phyloP scores from a whole-genome alignment of 208 protist genomes.

The Leishmania lainsoni region DNA sequence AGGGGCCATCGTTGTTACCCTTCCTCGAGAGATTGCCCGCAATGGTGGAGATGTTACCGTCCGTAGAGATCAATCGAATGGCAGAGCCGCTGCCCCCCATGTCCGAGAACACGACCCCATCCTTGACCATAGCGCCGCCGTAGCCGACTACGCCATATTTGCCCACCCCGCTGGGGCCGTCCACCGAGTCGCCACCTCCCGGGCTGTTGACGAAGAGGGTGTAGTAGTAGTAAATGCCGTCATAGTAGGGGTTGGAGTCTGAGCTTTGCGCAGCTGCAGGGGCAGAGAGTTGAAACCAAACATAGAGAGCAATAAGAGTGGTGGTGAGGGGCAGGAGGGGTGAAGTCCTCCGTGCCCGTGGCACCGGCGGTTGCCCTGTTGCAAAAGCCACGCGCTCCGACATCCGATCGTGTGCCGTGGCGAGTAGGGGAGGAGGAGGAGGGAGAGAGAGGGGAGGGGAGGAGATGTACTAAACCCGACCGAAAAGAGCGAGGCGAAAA shows the following conservation, averaged over 20 bases:
- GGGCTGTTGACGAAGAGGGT: conserved; percentile 28
- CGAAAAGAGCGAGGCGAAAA: too few species aligned
- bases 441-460: not conserved
- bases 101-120: conserved; percentile 56
- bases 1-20: conserved; percentile 37
- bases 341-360: not conserved
- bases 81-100: conserved; percentile 45
- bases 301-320: not conserved
- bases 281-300: not conserved
- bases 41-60: conserved; percentile 40
- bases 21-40: conserved; percentile 34
- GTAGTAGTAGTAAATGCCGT: conserved; percentile 38
- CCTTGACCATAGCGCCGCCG: conserved; percentile 10
- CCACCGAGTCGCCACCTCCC: conserved; percentile 2
- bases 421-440: not conserved
- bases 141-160: conserved; percentile 36
- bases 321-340: not conserved
- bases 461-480: too few species aligned
- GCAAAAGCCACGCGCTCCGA: not conserved
- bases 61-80: conserved; percentile 41
- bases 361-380: not conserved
- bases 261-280: conserved; percentile 1
- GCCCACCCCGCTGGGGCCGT: conserved; percentile 57
- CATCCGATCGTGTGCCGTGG: not conserved
- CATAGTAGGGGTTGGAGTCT: conserved; percentile 2